phyloP scores from a whole-genome alignment of 139 green algal species.

The Cymbomonas tetramitiformis region DNA sequence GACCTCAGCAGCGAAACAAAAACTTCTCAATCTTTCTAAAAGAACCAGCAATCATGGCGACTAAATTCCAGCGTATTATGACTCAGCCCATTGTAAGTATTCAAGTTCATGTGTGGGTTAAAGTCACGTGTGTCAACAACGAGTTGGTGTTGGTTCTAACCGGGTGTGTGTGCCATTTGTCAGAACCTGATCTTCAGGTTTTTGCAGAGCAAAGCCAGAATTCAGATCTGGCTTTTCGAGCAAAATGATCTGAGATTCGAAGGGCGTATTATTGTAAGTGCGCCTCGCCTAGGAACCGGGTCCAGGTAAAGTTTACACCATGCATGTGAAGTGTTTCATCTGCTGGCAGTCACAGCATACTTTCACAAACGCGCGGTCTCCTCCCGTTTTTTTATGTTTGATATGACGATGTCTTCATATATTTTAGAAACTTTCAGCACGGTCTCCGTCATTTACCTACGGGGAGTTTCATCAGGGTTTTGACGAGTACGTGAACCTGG shows the following conservation, averaged over 20 bases:
- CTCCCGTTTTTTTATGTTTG: too few relatives aligned
- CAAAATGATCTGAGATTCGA: conserved; percentile 83
- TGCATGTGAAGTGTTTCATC: too few relatives aligned
- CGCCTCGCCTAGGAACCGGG: neutral
- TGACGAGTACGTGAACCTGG: conserved; percentile 99
- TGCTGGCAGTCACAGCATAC: too few relatives aligned
- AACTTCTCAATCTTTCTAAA: too few relatives aligned
- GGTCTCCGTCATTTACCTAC: too few relatives aligned
- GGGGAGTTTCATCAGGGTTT: conserved; percentile 75
- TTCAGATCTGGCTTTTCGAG: conserved; percentile 96
- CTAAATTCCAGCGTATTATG: conserved; percentile 65
- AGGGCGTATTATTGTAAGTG: conserved; percentile 79
- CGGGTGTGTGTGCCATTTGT: too few relatives aligned
- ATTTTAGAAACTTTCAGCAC: too few relatives aligned
- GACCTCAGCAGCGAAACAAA: too few relatives aligned
- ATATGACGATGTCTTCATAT: too few relatives aligned
- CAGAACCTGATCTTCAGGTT: conserved; percentile 95
- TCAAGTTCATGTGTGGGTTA: neutral
- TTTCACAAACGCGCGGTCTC: too few relatives aligned
- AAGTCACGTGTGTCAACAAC: neutral
- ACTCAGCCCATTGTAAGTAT: conserved; percentile 61
- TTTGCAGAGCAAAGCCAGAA: conserved; percentile 76
- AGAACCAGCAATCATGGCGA: conserved; percentile 26
- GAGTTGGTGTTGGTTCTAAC: neutral
- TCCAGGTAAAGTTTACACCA: neutral